phyloP scores from a whole-genome alignment of 2,329 filamentous ascomycete species.

The Colletotrichum godetiae region DNA sequence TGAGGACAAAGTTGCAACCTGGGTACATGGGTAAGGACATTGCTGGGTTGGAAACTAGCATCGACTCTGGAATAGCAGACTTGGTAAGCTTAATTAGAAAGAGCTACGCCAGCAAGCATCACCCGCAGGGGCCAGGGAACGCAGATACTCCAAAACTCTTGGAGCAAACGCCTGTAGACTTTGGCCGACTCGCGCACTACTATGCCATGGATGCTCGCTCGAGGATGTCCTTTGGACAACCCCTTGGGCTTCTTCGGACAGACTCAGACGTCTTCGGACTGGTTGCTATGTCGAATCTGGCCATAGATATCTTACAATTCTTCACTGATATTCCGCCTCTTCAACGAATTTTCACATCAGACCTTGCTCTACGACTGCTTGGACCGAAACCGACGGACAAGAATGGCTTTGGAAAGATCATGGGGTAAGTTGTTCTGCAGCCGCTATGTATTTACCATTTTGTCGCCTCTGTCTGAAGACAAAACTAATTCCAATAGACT shows the following conservation, averaged over 20 bases:
- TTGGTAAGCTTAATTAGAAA: conserved; percentile 25
- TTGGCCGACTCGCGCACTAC: conserved; percentile 33
- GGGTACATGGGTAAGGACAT: conserved; percentile 37
- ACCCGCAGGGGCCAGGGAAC: neutral
- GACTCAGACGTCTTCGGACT: conserved; percentile 14
- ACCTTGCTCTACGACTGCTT: neutral
- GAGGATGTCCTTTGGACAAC: conserved; percentile 15
- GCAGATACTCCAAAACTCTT: neutral
- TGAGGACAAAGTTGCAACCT: conserved; percentile 31
- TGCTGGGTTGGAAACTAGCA: conserved; percentile 30
- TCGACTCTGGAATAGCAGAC: conserved; percentile 27
- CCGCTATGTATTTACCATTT: neutral
- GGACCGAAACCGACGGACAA: conserved; percentile 13
- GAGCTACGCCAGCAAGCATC: neutral
- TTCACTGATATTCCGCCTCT: conserved; percentile 23
- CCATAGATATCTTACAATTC: conserved; percentile 24
- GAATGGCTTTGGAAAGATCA: conserved; percentile 26
- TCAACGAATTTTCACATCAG: conserved; percentile 2
- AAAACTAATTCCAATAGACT: neutral
- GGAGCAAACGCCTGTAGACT: conserved; percentile 26
- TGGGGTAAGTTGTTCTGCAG: conserved; percentile 2
- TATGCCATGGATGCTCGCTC: conserved; percentile 32
- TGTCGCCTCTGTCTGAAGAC: neutral
- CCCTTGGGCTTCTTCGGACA: conserved; percentile 12
- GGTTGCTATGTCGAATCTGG: conserved; percentile 8